Evolutionary conservation across 441 rosid species (phyloP), one percentile per base, ranked within the genome.

Genomic region (Pelargonium hybrid): DNA sequence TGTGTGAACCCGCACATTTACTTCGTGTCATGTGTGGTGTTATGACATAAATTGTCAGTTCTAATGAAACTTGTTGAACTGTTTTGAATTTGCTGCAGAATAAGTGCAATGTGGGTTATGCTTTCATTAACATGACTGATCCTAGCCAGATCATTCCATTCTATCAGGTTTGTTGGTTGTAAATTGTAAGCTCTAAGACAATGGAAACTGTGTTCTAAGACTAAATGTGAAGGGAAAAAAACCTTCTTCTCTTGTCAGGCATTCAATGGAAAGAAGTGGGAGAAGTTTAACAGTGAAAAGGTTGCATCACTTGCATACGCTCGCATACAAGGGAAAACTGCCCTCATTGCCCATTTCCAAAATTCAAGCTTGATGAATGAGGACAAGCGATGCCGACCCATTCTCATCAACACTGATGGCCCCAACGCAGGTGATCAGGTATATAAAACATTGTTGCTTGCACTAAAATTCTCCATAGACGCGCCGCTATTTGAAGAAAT

Each of bases 281-380:
- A 87, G 76, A 89, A 89, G 70, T 89, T 89, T 84, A 89, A 89
- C 68, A 89, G 92, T 7, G 88, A 87, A 61, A 89, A 89, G 76
- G 88, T 87, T 31, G 94, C 94, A 72, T 82, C 86, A 17, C 82
- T 87, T 69, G 87, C 94, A 9, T 89, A 87, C 73, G 93, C 79
- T 67, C 91, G 93, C 37, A 87, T 88, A 68, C 91, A 88, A 83
- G 93, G 93, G 71, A 87, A 87, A 75, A 66, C 82, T 8, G 86
- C 93, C 48, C 91, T 88, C 64, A 69, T 85, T 47, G 88, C 90
- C 13, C 93, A 87, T 83, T 88, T 88, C 76, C 93, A 87, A 76
- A 87, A 88, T 70, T 88, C 93, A 37, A 88, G 91, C 86, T 80
- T 88, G 85, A 86, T 88, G 91, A 88, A 86, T 0, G 94, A 88